Conservation (phyloP, 257 asterid species). For the Salvia rosmarinus region DNA sequence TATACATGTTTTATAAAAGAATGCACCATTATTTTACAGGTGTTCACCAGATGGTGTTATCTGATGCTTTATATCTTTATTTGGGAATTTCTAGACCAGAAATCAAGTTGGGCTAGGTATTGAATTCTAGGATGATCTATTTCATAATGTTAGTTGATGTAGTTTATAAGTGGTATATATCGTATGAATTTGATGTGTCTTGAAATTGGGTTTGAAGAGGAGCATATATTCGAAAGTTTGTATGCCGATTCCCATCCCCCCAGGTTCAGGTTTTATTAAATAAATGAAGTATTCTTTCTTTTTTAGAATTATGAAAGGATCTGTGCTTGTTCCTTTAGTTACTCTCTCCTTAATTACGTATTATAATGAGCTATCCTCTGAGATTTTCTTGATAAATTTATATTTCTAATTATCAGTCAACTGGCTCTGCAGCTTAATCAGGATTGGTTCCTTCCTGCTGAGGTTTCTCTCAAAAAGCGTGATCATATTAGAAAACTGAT, state of each 20-base stretch:
- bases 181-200: not conserved
- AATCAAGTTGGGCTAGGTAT: not conserved
- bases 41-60: constrained; percentile 9
- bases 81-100: not conserved
- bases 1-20: not conserved
- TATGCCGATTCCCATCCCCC: not conserved
- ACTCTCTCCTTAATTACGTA: not conserved
- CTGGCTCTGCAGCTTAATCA: constrained; percentile 61
- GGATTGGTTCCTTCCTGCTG: constrained; percentile 81
- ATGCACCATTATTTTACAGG: not conserved
- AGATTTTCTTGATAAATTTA: constrained; percentile 7
- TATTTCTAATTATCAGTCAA: not conserved
- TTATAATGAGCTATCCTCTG: not conserved
- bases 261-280: too few relatives aligned
- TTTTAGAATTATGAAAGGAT: constrained; percentile 12
- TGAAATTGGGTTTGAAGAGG: not conserved
- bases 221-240: constrained; percentile 1
- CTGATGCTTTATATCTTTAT: not conserved
- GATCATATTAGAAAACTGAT: constrained; percentile 60
- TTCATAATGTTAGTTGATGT: not conserved
- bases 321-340: constrained; percentile 7
- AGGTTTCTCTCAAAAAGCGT: constrained; percentile 76
- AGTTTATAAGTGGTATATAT: not conserved
- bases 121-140: constrained; percentile 8
- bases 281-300: not conserved